phyloP scores from a whole-genome alignment of 2,329 filamentous ascomycete genomes.

The Parafenestella ontariensis region DNA sequence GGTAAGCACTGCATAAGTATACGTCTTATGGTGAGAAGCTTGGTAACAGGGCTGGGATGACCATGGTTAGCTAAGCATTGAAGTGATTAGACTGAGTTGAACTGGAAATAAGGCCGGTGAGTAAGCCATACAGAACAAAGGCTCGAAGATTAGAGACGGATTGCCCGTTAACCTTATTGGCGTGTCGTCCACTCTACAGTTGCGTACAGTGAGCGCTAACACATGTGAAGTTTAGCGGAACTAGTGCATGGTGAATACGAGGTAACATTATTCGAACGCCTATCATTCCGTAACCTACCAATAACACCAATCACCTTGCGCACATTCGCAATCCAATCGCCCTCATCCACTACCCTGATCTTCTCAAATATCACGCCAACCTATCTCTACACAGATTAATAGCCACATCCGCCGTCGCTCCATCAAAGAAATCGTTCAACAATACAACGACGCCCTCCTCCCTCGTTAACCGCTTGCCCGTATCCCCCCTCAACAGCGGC shows the following conservation, averaged over 20 bases:
- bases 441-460: slow-evolving; percentile 56
- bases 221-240: too few relatives aligned
- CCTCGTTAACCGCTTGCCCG: slow-evolving; percentile 44
- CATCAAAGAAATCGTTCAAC: slow-evolving; percentile 61
- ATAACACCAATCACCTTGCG: too few relatives aligned
- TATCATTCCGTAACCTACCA: too few relatives aligned
- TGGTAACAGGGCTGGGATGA: not conserved
- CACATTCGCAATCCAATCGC: not conserved
- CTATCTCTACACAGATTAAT: slow-evolving; percentile 51
- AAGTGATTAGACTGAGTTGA: too few relatives aligned
- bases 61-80: not conserved
- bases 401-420: slow-evolving; percentile 57
- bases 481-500: slow-evolving; percentile 56
- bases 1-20: not conserved
- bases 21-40: not conserved
- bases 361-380: slow-evolving; percentile 25
- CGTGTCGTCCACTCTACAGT: too few relatives aligned
- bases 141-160: too few relatives aligned
- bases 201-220: too few relatives aligned
- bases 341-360: not conserved
- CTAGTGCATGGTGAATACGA: too few relatives aligned
- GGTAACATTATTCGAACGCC: too few relatives aligned
- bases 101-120: too few relatives aligned
- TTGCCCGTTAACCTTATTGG: too few relatives aligned
- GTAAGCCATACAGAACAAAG: too few relatives aligned